A percentile compares a stretch with the other conserved stretches of the same genome.
phyloP scores from a whole-genome alignment of 257 asterid genomes.

The Solanum bukasovii region DNA sequence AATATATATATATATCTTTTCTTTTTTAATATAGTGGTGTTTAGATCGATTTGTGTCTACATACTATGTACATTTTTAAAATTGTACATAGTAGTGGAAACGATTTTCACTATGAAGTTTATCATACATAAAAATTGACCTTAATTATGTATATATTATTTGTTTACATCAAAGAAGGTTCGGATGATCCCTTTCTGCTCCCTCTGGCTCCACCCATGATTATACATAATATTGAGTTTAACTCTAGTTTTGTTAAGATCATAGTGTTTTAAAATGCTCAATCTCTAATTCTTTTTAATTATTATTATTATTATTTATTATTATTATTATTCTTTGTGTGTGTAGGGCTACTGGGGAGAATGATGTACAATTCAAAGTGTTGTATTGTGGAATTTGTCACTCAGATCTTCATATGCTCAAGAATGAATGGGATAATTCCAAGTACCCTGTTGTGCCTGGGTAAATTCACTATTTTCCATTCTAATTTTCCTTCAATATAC shows the following conservation, averaged over 20 bases:
- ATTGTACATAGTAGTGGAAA: not conserved
- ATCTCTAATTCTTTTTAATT: too few species aligned
- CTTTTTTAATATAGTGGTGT: not conserved
- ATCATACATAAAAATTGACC: not conserved
- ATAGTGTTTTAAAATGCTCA: not conserved
- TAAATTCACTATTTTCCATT: not conserved
- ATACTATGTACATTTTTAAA: not conserved
- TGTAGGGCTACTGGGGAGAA: slow-evolving; percentile 24
- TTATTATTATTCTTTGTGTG: not conserved
- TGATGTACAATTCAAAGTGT: slow-evolving; percentile 26
- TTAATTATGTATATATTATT: not conserved
- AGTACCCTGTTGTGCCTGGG: slow-evolving; percentile 38
- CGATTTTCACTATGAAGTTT: not conserved
- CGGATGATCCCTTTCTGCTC: not conserved
- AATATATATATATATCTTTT: not conserved
- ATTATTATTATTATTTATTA: too few species aligned
- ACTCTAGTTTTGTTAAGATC: not conserved
- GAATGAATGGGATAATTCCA: slow-evolving; percentile 25
- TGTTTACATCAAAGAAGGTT: not conserved
- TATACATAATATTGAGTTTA: not conserved
- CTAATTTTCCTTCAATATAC: too few species aligned
- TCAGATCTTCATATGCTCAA: slow-evolving; percentile 33
- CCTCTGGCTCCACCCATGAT: not conserved
- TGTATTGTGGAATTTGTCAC: slow-evolving; percentile 41
- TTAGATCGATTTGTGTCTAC: not conserved